Percentiles rank a stretch among this genome's conserved stretches.
Evolutionary conservation across 768 basidiomycete genomes (phyloP).

Genomic region (Zangia roseola): DNA sequence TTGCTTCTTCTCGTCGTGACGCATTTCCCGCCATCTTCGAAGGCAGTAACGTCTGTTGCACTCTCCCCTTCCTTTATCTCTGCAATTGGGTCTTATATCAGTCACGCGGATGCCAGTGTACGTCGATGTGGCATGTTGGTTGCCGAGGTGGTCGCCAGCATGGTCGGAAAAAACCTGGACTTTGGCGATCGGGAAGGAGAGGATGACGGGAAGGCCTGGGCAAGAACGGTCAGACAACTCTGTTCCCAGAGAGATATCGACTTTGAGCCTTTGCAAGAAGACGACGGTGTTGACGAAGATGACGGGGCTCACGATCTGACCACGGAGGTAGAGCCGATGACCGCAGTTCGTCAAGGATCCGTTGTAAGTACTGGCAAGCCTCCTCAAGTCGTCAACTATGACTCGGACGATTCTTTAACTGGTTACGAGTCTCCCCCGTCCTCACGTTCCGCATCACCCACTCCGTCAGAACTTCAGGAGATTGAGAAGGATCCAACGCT

Average conservation of each 20-base stretch:
- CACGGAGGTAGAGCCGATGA: slow-evolving; percentile 6
- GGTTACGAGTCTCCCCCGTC: slow-evolving; percentile 71
- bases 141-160: slow-evolving; percentile 74
- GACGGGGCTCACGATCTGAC: slow-evolving; percentile 13
- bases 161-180: slow-evolving; percentile 61
- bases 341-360: slow-evolving; percentile 1
- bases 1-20: slow-evolving; percentile 66
- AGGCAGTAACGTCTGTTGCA: slow-evolving; percentile 44
- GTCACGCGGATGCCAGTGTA: slow-evolving; percentile 70
- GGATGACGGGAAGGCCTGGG: slow-evolving; percentile 64
- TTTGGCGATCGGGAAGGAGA: slow-evolving; percentile 87
- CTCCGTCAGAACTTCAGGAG: slow-evolving; percentile 75
- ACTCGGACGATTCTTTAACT: slow-evolving; percentile 80
- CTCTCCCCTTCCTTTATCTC: slow-evolving; percentile 61
- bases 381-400: slow-evolving; percentile 40
- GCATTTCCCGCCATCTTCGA: slow-evolving; percentile 55
- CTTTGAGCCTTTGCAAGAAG: slow-evolving; percentile 32
- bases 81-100: slow-evolving; percentile 72
- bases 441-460: slow-evolving; percentile 78
- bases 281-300: slow-evolving; percentile 4
- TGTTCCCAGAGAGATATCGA: slow-evolving; percentile 52
- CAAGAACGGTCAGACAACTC: slow-evolving; percentile 55
- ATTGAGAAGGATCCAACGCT: slow-evolving; percentile 86
- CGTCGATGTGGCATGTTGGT: slow-evolving; percentile 91
- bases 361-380: neutral